phyloP scores from a whole-genome alignment of 2,329 filamentous ascomycete species.

The Botrytis paeoniae region DNA sequence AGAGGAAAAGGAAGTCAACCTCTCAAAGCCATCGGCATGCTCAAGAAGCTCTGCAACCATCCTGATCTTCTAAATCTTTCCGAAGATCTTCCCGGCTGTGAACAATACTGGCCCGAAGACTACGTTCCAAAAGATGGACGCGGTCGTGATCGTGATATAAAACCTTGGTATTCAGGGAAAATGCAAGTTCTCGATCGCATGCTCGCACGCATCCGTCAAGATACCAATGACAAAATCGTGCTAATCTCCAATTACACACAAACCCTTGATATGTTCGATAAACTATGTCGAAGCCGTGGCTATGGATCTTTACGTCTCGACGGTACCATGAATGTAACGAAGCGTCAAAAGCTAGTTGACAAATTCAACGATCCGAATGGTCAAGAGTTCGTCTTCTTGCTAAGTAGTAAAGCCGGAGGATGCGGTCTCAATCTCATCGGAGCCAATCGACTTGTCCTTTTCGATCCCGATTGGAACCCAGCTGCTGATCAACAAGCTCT shows the following conservation, averaged over 20 bases:
- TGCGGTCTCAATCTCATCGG: constrained; percentile 96
- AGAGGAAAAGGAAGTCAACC: constrained; percentile 94
- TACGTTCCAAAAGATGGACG: constrained; percentile 84
- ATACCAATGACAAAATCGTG: constrained; percentile 98
- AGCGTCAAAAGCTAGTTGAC: constrained; percentile 94
- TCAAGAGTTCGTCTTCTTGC: constrained; percentile 87
- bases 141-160: constrained; percentile 87
- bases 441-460: constrained; percentile 89
- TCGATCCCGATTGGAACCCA: constrained; percentile 97
- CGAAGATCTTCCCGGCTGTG: constrained; percentile 82
- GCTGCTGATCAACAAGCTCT: constrained; percentile 96
- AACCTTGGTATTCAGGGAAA: constrained; percentile 95
- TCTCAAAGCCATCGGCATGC: constrained; percentile 89
- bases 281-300: constrained; percentile 75
- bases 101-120: constrained; percentile 76
- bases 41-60: constrained; percentile 99
- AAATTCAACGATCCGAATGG: constrained; percentile 94
- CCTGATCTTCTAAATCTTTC: constrained; percentile 85
- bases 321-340: constrained; percentile 96
- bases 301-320: constrained; percentile 90
- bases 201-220: constrained; percentile 90
- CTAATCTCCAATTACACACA: constrained; percentile 98
- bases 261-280: constrained; percentile 91
- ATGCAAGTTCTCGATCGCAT: constrained; percentile 98
- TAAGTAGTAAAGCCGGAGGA: constrained; percentile 93